Evolutionary conservation across 139 green algal species (phyloP).

Genomic region (Edaphochlamys debaryana): DNA sequence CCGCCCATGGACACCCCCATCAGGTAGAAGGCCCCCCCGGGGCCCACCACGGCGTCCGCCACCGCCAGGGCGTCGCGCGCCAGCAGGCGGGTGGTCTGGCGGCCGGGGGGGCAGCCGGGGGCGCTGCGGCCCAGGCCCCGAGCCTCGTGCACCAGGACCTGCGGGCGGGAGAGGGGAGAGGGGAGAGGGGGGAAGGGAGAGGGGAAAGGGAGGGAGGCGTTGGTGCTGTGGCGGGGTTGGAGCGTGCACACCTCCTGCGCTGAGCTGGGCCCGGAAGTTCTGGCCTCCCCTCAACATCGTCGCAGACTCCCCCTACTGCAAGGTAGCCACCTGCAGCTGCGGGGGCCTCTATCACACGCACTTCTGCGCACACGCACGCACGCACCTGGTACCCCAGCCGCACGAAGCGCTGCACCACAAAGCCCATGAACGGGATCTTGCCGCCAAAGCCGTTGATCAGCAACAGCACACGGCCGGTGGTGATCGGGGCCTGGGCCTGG

Average conservation of each 20-base stretch:
- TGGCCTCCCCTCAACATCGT: too few species aligned
- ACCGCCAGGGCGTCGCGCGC: neutral
- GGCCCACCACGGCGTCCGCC: neutral
- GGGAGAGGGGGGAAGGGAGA: too few species aligned
- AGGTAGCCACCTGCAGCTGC: too few species aligned
- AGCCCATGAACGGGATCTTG: neutral
- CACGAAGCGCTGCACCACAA: neutral
- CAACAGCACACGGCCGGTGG: neutral
- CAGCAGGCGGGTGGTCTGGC: neutral
- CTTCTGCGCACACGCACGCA: too few species aligned
- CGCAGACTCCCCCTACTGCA: too few species aligned
- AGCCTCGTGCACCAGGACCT: neutral
- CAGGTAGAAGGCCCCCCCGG: neutral
- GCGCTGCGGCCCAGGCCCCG: slow-evolving; percentile 1
- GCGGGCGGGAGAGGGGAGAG: too few species aligned
- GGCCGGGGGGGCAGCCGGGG: neutral
- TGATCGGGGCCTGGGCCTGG: neutral
- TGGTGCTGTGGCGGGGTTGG: neutral
- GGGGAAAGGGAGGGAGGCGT: neutral
- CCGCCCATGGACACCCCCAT: neutral
- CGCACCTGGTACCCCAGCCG: neutral
- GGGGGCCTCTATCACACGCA: too few species aligned
- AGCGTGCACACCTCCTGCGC: neutral
- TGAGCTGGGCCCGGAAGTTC: neutral
- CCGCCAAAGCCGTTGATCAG: neutral